Percentiles rank a stretch among this genome's conserved stretches.
phyloP scores from a whole-genome alignment of 75 land plant genomes.

The Azolla pinnata region DNA sequence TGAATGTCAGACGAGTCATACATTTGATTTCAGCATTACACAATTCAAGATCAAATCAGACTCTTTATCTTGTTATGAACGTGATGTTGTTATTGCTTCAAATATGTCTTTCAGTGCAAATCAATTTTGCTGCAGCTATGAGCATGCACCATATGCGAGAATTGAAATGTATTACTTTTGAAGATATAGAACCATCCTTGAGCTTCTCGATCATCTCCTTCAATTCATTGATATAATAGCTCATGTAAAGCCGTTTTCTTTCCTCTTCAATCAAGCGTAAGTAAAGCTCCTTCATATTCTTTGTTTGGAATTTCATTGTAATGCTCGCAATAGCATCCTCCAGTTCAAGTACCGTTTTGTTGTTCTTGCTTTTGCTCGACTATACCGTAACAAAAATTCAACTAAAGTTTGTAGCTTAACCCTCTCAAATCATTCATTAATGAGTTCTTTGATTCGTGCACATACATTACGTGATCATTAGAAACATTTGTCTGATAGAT shows the following conservation, averaged over 20 bases:
- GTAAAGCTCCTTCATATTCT: constrained; percentile 8
- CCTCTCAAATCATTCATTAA: too few species aligned
- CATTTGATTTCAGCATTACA: not conserved
- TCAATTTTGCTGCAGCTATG: too few species aligned
- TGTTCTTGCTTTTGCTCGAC: not conserved
- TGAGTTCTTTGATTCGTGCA: too few species aligned
- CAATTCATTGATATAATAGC: constrained; percentile 2
- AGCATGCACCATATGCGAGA: too few species aligned
- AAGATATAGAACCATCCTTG: constrained; percentile 6
- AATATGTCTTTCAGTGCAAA: not conserved
- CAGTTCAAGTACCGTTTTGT: not conserved
- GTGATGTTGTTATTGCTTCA: not conserved
- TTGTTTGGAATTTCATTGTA: not conserved
- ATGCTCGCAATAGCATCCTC: constrained; percentile 4
- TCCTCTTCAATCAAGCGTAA: not conserved
- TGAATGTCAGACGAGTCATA: not conserved
- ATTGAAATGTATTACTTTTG: not conserved
- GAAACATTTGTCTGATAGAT: too few species aligned
- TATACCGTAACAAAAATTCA: too few species aligned
- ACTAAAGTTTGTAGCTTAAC: too few species aligned
- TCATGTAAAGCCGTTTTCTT: constrained; percentile 5
- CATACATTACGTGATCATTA: too few species aligned
- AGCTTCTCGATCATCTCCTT: constrained; percentile 6
- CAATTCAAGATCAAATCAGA: not conserved
- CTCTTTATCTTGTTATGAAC: not conserved